Evolutionary conservation across 495 filamentous ascomycete species (phyloP).

Genomic region (Friedmanniomyces endolithicus): DNA sequence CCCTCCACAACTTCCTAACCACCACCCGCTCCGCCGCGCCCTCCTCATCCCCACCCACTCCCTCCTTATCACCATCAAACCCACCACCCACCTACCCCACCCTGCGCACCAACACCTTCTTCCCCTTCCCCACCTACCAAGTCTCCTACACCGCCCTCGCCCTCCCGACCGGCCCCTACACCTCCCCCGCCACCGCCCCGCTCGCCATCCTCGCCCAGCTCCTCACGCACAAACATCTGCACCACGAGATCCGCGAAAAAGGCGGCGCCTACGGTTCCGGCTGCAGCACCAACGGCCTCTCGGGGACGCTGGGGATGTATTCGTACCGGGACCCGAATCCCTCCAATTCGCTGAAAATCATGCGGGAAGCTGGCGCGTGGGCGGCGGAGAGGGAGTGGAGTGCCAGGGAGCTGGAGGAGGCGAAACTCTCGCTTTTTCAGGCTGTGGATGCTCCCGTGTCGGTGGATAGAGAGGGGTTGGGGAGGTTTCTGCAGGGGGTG

Average conservation of each 20-base stretch:
- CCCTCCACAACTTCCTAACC: constrained; percentile 58
- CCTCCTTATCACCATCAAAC: constrained; percentile 18
- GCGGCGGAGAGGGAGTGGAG: constrained; percentile 77
- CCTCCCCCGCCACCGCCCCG: constrained; percentile 55
- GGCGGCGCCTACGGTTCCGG: constrained; percentile 92
- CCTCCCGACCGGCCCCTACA: constrained; percentile 76
- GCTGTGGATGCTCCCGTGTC: constrained; percentile 81
- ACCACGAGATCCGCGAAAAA: constrained; percentile 96
- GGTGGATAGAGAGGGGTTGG: constrained; percentile 80
- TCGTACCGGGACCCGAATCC: constrained; percentile 97
- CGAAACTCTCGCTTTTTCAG: constrained; percentile 90
- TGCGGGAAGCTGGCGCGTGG: constrained; percentile 70
- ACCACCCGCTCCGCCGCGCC: constrained; percentile 36
- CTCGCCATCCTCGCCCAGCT: constrained; percentile 84
- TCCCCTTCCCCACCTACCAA: constrained; percentile 77
- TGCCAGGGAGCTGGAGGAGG: constrained; percentile 80
- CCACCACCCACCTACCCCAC: constrained; percentile 26
- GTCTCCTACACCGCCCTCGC: constrained; percentile 83
- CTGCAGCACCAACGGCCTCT: constrained; percentile 64
- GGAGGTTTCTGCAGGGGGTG: constrained; percentile 70
- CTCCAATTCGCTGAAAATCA: constrained; percentile 71
- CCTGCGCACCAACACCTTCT: constrained; percentile 58
- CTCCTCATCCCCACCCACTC: constrained; percentile 31
- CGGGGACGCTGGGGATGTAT: constrained; percentile 85
- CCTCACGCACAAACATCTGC: constrained; percentile 91